Conservation (phyloP, 2,329 filamentous ascomycete genomes). For the Diaporthe ilicicola region DNA sequence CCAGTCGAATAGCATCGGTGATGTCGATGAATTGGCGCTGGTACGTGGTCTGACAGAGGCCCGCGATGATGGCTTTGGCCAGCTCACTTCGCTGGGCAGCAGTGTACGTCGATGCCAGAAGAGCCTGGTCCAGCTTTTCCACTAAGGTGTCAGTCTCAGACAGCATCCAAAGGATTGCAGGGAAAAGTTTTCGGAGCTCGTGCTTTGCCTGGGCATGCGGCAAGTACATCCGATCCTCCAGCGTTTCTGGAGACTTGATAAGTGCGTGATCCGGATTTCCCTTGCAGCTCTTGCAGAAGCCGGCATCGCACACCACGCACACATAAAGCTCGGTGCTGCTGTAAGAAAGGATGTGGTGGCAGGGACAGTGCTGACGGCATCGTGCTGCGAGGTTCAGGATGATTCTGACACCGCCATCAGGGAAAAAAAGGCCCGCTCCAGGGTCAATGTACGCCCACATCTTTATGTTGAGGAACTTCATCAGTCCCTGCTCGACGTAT, state of each 20-base stretch:
- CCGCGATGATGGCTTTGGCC: slow-evolving; percentile 13
- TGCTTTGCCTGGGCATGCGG: slow-evolving; percentile 21
- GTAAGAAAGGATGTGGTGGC: slow-evolving; percentile 40
- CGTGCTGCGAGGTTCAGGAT: slow-evolving; percentile 32
- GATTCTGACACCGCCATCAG: not conserved
- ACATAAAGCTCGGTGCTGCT: slow-evolving; percentile 29
- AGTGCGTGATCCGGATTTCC: slow-evolving; percentile 50
- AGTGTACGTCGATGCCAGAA: not conserved
- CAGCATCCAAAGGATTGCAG: slow-evolving; percentile 25
- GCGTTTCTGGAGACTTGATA: not conserved
- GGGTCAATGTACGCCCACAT: slow-evolving; percentile 17
- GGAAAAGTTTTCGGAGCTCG: slow-evolving; percentile 24
- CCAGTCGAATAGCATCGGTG: slow-evolving; percentile 29
- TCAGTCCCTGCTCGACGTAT: not conserved
- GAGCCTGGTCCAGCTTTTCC: not conserved
- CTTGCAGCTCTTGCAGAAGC: slow-evolving; percentile 48
- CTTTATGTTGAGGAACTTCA: slow-evolving; percentile 2
- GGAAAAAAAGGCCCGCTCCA: slow-evolving; percentile 32
- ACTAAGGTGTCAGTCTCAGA: not conserved
- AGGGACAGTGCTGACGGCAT: slow-evolving; percentile 46
- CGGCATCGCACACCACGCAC: slow-evolving; percentile 46
- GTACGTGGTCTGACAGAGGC: slow-evolving; percentile 26
- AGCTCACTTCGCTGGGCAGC: not conserved
- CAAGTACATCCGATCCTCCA: slow-evolving; percentile 18
- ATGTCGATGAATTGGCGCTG: slow-evolving; percentile 28